Evolutionary conservation across 2,329 filamentous ascomycete genomes (phyloP).

Genomic region (Achaetomium macrosporum): DNA sequence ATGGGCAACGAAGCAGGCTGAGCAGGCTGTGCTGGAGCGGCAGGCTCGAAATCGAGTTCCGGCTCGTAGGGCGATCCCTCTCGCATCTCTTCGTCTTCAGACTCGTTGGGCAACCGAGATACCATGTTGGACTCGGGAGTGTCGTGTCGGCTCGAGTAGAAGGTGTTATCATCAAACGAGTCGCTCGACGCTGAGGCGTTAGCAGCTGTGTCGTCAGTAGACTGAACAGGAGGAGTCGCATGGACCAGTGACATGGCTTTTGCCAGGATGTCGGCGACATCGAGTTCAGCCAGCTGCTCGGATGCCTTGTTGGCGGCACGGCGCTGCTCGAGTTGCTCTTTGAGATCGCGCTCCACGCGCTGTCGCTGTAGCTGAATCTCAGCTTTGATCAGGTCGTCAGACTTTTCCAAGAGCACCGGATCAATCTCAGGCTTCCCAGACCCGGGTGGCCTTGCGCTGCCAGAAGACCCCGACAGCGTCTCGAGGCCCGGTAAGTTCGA

Average conservation of each 20-base stretch:
- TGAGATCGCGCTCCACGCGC: conserved; percentile 69
- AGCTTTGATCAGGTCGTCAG: conserved; percentile 74
- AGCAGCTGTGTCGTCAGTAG: conserved; percentile 51
- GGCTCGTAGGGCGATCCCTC: conserved; percentile 33
- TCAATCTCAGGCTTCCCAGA: conserved; percentile 63
- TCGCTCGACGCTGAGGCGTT: conserved; percentile 63
- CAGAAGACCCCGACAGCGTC: conserved; percentile 12
- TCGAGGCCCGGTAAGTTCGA: conserved; percentile 22
- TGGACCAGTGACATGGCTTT: conserved; percentile 67
- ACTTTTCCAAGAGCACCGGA: conserved; percentile 79
- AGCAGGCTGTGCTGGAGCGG: conserved; percentile 8
- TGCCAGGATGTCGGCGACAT: conserved; percentile 66
- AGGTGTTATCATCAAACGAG: conserved; percentile 88
- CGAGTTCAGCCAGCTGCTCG: conserved; percentile 57
- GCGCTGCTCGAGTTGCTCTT: conserved; percentile 68
- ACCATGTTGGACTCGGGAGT: conserved; percentile 55
- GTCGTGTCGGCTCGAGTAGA: conserved; percentile 91
- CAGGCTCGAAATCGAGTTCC: conserved; percentile 27
- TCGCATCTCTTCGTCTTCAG: conserved; percentile 35
- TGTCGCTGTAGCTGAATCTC: conserved; percentile 76
- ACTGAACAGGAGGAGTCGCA: conserved; percentile 55
- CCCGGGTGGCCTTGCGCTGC: conserved; percentile 32
- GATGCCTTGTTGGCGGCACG: conserved; percentile 39
- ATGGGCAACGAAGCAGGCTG: conserved; percentile 5
- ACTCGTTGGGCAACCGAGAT: conserved; percentile 43